These are phyloP conservation scores for Litsea cubeba DNA, from an alignment of 164 flowering plant genomes.

Conservation along the genomic window DNA sequence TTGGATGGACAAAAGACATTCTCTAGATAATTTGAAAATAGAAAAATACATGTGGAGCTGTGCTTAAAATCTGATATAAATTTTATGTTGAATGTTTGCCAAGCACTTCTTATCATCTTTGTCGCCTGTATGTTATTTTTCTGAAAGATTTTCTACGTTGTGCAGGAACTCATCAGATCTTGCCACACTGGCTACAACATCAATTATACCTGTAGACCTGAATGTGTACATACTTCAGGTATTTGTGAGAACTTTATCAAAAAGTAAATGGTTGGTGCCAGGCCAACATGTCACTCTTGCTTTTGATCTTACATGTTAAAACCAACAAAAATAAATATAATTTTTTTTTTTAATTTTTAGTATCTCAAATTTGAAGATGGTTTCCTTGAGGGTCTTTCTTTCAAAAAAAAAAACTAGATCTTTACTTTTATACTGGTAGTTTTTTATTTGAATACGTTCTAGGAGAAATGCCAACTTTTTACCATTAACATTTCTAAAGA, in stretches of 20 bases:
- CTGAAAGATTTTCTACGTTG: background rate
- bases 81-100: background rate
- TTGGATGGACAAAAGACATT: background rate
- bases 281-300: background rate
- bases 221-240: conserved; percentile 78
- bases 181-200: conserved; percentile 72
- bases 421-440: background rate
- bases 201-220: conserved; percentile 86
- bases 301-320: background rate
- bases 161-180: conserved; percentile 69
- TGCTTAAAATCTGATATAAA: background rate
- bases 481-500: no score
- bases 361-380: background rate
- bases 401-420: background rate
- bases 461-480: background rate
- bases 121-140: background rate
- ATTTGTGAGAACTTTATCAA: conserved; percentile 1
- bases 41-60: background rate
- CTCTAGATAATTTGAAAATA: background rate
- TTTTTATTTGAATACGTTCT: no score
- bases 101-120: background rate
- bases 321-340: background rate
- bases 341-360: no score
- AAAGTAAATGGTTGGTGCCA: background rate
- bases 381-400: background rate